Evolutionary conservation across 2,329 filamentous ascomycete species (phyloP).

Genomic region (Colletotrichum sp.): DNA sequence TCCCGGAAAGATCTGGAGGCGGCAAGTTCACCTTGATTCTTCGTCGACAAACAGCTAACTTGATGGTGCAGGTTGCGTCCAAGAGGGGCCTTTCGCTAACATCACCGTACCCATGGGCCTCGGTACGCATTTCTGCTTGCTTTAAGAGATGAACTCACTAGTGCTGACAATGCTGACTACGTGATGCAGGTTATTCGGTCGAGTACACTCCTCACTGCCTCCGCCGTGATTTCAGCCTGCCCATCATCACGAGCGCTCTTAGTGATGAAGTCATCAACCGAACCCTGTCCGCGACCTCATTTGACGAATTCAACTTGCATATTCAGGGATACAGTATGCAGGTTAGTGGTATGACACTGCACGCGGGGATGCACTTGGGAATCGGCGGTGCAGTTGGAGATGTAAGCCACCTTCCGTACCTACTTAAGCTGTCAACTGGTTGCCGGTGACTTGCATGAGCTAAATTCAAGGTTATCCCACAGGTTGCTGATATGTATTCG

Average conservation of each 20-base stretch:
- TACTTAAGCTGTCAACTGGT: too few relatives aligned
- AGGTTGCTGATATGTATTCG: slow-evolving; percentile 1
- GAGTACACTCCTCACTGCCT: not conserved
- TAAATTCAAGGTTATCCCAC: not conserved
- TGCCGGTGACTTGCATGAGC: not conserved
- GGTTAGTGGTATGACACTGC: not conserved
- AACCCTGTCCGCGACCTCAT: not conserved
- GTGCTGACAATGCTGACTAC: not conserved
- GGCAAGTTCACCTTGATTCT: not conserved
- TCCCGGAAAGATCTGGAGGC: not conserved
- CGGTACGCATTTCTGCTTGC: not conserved
- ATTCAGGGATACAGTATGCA: not conserved
- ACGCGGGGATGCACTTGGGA: not conserved
- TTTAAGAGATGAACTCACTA: fast-evolving
- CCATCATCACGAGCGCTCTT: not conserved
- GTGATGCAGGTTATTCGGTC: not conserved
- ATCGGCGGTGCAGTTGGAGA: not conserved
- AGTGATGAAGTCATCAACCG: not conserved
- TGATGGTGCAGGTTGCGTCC: not conserved
- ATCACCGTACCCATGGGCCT: not conserved
- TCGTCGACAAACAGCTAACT: fast-evolving
- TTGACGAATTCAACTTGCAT: not conserved
- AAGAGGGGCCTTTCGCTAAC: not conserved
- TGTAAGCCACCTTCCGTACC: not conserved
- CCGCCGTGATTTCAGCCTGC: not conserved